A percentile compares a stretch with the other conserved stretches of the same genome.
phyloP scores from a whole-genome alignment of 768 basidiomycete genomes.

The Pulveroboletus sp. region DNA sequence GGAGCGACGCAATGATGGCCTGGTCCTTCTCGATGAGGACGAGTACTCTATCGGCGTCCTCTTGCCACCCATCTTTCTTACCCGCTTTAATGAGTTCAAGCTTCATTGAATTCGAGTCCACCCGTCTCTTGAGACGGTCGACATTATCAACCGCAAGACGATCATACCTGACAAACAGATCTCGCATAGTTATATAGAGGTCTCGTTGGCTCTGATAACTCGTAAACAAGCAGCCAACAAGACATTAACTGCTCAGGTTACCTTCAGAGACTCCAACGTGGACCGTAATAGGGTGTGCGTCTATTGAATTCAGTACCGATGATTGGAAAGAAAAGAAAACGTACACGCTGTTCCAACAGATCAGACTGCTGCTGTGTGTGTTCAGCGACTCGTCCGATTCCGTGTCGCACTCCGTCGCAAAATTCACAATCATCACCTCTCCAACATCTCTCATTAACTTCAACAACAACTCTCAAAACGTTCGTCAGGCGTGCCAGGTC shows the following conservation, averaged over 20 bases:
- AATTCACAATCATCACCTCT: slow-evolving; percentile 78
- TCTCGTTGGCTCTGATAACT: slow-evolving; percentile 65
- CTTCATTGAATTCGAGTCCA: slow-evolving; percentile 70
- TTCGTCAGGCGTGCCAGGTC: slow-evolving; percentile 82
- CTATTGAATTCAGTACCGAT: slow-evolving; percentile 33
- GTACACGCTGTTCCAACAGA: slow-evolving; percentile 65
- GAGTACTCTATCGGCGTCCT: slow-evolving; percentile 74
- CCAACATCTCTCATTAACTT: slow-evolving; percentile 80
- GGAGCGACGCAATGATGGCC: slow-evolving; percentile 64
- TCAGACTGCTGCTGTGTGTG: slow-evolving; percentile 73
- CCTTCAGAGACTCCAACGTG: slow-evolving; percentile 76
- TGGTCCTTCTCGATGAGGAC: slow-evolving; percentile 81
- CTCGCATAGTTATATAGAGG: slow-evolving; percentile 81
- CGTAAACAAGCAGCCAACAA: slow-evolving; percentile 9
- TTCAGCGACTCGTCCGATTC: slow-evolving; percentile 60
- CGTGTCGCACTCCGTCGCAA: slow-evolving; percentile 70
- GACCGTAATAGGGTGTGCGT: slow-evolving; percentile 58
- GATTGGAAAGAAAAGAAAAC: slow-evolving; percentile 18
- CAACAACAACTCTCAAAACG: slow-evolving; percentile 69
- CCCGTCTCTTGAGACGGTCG: slow-evolving; percentile 81
- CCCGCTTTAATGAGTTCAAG: slow-evolving; percentile 67
- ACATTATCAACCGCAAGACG: slow-evolving; percentile 87
- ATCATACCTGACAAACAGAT: slow-evolving; percentile 82
- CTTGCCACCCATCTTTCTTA: slow-evolving; percentile 80
- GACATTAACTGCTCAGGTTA: slow-evolving; percentile 21